Evolutionary conservation across 2,329 filamentous ascomycete species (phyloP), one percentile per base, ranked within the genome.

Genomic region (Fusarium sp.): DNA sequence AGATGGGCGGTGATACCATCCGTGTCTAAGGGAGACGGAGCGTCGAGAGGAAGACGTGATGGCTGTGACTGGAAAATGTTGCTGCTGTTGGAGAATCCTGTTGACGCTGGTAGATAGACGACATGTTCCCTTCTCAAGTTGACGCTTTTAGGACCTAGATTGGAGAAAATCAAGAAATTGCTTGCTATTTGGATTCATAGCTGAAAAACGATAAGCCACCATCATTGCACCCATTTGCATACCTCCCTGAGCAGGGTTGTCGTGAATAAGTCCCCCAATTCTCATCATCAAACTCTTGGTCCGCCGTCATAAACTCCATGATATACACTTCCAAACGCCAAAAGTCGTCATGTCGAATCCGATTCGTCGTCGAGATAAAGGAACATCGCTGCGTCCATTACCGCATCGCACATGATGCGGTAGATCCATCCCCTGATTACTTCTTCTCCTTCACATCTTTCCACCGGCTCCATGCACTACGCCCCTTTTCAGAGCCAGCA

Each of bases 1-100:
- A 89, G 81, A 87, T 89, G 86, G 85, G 86, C 61, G 86, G 87
- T 16, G 87, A 89, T 83, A 89, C 87, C 44, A 61, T 74, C 63
- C 61, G 67, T 9, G 74, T 68, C 50, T 79, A 66, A 69, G 56
- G 51, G 36, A 54, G 50, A 36, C 44, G 46, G 61, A 54, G 40
- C 49, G 54, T 36, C 51, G 23, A 20, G 40, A 49, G 50, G 46
- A 36, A 31, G 36, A 55, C 29, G 27, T 18, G 34, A 63, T 44
- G 53, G 58, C 46, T 16, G 54, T 46, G 58, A 36, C 62, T 55
- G 50, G 34, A 60, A 61, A 25, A 67, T 59, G 66, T 66, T 40
- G 50, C 49, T 40, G 27, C 58, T 50, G 56, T 65, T 51, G 55
- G 56, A 63, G 62, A 69, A 64, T 16, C 66, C 65, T 66, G 61